phyloP scores from a whole-genome alignment of 2,329 filamentous ascomycete species.

The Botrytis aclada region DNA sequence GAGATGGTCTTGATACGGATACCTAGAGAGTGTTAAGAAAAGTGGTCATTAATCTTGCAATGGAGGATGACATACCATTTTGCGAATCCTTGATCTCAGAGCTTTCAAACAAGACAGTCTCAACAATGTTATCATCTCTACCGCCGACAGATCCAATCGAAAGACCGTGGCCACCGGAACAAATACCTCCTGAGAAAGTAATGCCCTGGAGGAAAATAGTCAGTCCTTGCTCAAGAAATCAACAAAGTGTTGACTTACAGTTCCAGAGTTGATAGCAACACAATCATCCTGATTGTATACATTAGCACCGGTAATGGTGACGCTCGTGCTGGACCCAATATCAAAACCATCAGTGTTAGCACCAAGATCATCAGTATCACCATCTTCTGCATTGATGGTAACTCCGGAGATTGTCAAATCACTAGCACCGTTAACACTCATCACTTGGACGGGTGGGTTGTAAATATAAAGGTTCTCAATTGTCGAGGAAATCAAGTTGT shows the following conservation, averaged over 20 bases:
- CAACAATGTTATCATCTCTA: constrained; percentile 51
- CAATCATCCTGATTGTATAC: constrained; percentile 60
- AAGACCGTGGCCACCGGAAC: constrained; percentile 43
- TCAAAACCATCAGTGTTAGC: constrained; percentile 56
- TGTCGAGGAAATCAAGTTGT: constrained; percentile 48
- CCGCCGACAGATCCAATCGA: constrained; percentile 59
- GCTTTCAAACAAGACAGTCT: constrained; percentile 49
- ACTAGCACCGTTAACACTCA: constrained; percentile 41
- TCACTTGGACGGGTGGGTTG: constrained; percentile 51
- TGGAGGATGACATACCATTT: constrained; percentile 49
- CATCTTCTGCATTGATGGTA: constrained; percentile 55
- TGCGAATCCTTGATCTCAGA: constrained; percentile 47
- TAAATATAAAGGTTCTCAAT: constrained; percentile 49
- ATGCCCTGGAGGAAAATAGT: constrained; percentile 41
- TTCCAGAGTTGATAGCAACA: constrained; percentile 54
- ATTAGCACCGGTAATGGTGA: constrained; percentile 48
- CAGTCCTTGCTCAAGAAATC: constrained; percentile 29
- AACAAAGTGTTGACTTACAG: constrained; percentile 39
- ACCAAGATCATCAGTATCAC: constrained; percentile 41
- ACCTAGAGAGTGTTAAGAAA: constrained; percentile 38
- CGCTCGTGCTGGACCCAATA: constrained; percentile 44
- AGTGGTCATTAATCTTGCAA: constrained; percentile 39
- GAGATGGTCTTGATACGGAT: constrained; percentile 56
- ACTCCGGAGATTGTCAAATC: constrained; percentile 48
- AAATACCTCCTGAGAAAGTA: constrained; percentile 27